phyloP scores from a whole-genome alignment of 2,329 filamentous ascomycete species.

The Bipolaris gigantea region DNA sequence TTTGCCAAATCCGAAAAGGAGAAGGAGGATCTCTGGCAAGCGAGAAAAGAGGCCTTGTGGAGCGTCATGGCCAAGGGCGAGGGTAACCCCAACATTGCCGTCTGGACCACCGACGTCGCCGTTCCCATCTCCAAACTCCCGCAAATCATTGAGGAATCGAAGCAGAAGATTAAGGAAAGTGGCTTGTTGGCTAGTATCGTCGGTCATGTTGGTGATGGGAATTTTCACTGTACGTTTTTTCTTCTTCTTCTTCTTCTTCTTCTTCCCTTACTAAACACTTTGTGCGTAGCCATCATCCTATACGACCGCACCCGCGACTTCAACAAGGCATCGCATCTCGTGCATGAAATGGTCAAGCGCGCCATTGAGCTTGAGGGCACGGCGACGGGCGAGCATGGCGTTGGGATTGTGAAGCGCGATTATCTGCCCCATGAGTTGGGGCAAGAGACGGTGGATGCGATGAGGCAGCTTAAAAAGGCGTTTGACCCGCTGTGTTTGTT shows the following conservation, averaged over 20 bases:
- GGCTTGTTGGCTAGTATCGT: constrained; percentile 68
- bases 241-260: too few species aligned
- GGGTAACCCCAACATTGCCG: constrained; percentile 59
- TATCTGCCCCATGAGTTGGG: constrained; percentile 80
- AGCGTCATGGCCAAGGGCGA: constrained; percentile 68
- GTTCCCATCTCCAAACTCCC: constrained; percentile 73
- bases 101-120: constrained; percentile 82
- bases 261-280: too few species aligned
- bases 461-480: constrained; percentile 82
- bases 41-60: constrained; percentile 74
- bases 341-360: constrained; percentile 83
- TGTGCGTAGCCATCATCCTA: constrained; percentile 57
- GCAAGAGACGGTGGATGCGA: constrained; percentile 72
- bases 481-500: constrained; percentile 73
- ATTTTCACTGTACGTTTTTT: constrained; percentile 64
- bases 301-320: constrained; percentile 68
- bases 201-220: constrained; percentile 74
- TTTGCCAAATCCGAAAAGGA: constrained; percentile 68
- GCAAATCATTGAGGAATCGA: constrained; percentile 76
- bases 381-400: constrained; percentile 82
- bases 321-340: constrained; percentile 67
- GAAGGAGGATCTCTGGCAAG: constrained; percentile 72
- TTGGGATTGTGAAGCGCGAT: constrained; percentile 82
- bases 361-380: constrained; percentile 85
- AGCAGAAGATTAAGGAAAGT: constrained; percentile 64